Conservation (phyloP, 352 stramenopile genomes). For the Saprolegnia parasitica region DNA sequence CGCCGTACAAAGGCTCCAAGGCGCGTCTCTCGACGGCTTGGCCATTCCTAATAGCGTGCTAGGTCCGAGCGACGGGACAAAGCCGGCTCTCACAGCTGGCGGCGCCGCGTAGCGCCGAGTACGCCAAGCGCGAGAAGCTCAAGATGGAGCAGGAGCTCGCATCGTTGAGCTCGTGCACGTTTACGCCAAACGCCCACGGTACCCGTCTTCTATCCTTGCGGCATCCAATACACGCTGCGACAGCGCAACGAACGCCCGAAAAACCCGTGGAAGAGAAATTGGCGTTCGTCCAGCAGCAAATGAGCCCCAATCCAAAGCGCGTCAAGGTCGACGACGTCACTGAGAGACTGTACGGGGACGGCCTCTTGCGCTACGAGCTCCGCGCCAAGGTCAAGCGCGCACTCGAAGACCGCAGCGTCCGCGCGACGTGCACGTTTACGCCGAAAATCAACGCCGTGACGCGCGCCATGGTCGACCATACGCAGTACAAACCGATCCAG, state of each 20-base stretch:
- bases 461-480: constrained; percentile 35
- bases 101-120: constrained; percentile 46
- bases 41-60: no score
- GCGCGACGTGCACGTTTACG: constrained; percentile 58
- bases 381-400: constrained; percentile 46
- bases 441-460: constrained; percentile 58
- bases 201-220: background rate
- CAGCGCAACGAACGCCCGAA: constrained; percentile 23
- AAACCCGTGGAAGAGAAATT: constrained; percentile 15
- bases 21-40: background rate
- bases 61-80: background rate
- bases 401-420: constrained; percentile 45
- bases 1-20: background rate
- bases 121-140: constrained; percentile 59
- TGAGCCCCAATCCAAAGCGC: constrained; percentile 10
- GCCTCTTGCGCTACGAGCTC: constrained; percentile 47
- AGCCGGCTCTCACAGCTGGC: constrained; percentile 37
- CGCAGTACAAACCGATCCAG: constrained; percentile 66
- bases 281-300: constrained; percentile 24
- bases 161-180: constrained; percentile 60
- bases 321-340: constrained; percentile 37
- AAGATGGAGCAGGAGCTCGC: constrained; percentile 55
- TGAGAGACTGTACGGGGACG: constrained; percentile 60
- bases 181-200: constrained; percentile 35
- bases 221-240: background rate